Evolutionary conservation across 257 asterid species (phyloP), one percentile per base, ranked within the genome.

Genomic region (Pogostemon cablin): DNA sequence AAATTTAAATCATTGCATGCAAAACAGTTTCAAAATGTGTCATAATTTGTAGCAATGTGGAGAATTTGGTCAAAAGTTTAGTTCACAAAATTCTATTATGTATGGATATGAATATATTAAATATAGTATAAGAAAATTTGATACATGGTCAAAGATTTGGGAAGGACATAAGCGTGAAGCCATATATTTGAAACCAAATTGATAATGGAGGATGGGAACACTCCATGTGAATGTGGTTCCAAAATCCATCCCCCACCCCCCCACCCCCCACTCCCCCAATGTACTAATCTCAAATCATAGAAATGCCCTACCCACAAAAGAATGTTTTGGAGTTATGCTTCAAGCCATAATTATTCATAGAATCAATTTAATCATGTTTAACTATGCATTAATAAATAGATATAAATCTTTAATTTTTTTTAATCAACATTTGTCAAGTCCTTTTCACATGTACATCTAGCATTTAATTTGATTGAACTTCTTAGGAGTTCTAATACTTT

Each of bases 171-270:
- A 78, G 46, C 60, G 53, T 47, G 59, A 69, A 76, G 39, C 61
- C 54, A 76, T 37, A 48, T 20, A 62, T 43, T 78, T 47, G 68
- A 60, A 25, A 43, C 37, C 67, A 74, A 68, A 3, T 61, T 65
- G 70, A 7, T 20, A 62, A 25, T 43, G 69, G 11, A 56, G 73
- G 78, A 68, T 8, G 49, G 71, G 56, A 67, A 73, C 85, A 63
- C 63, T 68, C 77, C 86, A 83, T 79, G 88, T 85, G 88, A 79
- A 77, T 46, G 62, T 53, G 63, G 54, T 48, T 71, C 72, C 83
- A 71, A 54, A 54, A 40, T 11, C 59, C 74, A 68, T 25, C 32
- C 6, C 6, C 7, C 35, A 77, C 41, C 53, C 56, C 41, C n/a
- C 35, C 48, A 10, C 38, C 62, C 38, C 59, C 8, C 9, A 44